Percentiles rank a stretch among this genome's conserved stretches.
Evolutionary conservation across 331 rosid species (phyloP).

Genomic region (Quercus lobata): DNA sequence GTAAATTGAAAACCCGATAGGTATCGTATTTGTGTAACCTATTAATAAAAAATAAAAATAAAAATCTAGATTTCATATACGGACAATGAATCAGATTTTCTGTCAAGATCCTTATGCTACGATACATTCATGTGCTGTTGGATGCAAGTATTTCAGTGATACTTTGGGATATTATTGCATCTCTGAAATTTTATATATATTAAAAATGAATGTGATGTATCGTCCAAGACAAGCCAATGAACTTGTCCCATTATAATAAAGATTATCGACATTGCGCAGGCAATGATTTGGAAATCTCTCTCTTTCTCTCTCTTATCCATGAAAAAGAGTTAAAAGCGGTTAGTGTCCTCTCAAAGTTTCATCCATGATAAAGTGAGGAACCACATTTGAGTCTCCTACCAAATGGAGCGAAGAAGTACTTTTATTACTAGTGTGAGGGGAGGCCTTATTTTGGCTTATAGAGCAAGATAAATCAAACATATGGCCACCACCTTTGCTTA

Average conservation of each 20-base stretch:
- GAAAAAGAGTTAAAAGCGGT: conserved; percentile 32
- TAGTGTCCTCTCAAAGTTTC: conserved; percentile 64
- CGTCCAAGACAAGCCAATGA: background rate
- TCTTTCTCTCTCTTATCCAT: conserved; percentile 1
- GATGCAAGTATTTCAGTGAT: background rate
- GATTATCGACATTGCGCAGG: background rate
- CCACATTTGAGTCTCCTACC: conserved; percentile 40
- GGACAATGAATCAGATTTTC: background rate
- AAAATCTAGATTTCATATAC: background rate
- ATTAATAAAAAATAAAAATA: too few species aligned
- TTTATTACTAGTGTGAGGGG: conserved; percentile 14
- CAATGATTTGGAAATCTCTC: background rate
- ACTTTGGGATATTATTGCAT: background rate
- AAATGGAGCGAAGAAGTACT: conserved; percentile 21
- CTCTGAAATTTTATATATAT: background rate
- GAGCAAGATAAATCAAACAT: conserved; percentile 70
- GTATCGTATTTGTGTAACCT: too few species aligned
- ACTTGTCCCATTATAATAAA: background rate
- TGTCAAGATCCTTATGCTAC: background rate
- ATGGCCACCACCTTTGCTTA: conserved; percentile 90
- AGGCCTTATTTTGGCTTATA: conserved; percentile 47
- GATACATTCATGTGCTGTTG: background rate
- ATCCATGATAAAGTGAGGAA: conserved; percentile 40
- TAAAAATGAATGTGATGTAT: background rate
- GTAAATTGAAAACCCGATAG: accelerated